These are phyloP conservation scores for Aspergillus biplanus DNA, from an alignment of 495 filamentous ascomycete species.

Conservation along the genomic window DNA sequence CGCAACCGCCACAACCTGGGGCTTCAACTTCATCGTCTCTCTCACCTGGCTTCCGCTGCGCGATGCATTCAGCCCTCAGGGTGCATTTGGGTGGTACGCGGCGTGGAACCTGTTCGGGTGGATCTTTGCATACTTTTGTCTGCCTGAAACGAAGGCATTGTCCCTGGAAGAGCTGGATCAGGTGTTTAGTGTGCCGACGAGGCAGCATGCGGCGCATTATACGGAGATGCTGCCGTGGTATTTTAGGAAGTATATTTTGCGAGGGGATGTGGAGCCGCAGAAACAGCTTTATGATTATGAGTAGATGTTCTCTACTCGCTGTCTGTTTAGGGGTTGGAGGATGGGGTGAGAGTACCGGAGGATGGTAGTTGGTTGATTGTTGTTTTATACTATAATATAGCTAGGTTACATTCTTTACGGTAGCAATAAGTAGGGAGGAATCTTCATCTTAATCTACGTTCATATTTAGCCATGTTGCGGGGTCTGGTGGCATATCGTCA, in stretches of 20 bases:
- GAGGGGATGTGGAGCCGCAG: constrained; percentile 27
- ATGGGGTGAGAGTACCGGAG: too few relatives aligned
- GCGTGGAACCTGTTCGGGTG: constrained; percentile 59
- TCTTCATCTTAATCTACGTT: too few relatives aligned
- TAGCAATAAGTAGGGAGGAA: too few relatives aligned
- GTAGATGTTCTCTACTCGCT: too few relatives aligned
- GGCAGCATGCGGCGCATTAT: constrained; percentile 51
- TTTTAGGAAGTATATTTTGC: constrained; percentile 46
- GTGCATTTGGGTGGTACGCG: constrained; percentile 65
- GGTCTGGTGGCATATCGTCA: too few relatives aligned
- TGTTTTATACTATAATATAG: too few relatives aligned
- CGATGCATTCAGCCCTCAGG: constrained; percentile 53
- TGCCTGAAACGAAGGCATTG: constrained; percentile 60
- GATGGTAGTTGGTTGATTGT: too few relatives aligned
- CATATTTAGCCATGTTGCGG: too few relatives aligned
- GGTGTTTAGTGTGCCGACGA: constrained; percentile 56
- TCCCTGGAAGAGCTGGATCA: constrained; percentile 56
- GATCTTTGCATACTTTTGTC: constrained; percentile 56
- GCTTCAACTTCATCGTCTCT: constrained; percentile 57
- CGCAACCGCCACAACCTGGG: constrained; percentile 55
- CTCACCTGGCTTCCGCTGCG: constrained; percentile 59
- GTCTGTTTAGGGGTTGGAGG: too few relatives aligned
- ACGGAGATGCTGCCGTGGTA: constrained; percentile 51
- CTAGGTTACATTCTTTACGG: too few relatives aligned
- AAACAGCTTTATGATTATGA: constrained; percentile 31